These are phyloP conservation scores for Microbotryum silenes-acaulis DNA, from an alignment of 1,284 basidiomycete genomes.

Conservation along the genomic window DNA sequence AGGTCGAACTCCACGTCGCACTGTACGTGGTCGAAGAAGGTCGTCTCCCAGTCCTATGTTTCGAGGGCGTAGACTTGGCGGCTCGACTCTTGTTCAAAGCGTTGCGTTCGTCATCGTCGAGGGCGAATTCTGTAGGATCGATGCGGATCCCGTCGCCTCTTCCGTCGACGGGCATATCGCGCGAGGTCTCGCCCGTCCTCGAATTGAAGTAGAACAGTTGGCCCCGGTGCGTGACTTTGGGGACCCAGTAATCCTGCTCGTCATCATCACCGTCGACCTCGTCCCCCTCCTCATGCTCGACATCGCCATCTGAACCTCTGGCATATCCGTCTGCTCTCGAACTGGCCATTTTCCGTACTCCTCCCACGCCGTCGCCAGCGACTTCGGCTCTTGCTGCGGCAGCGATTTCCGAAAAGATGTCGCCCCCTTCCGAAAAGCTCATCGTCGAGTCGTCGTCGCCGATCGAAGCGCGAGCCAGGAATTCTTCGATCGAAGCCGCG, in stretches of 20 bases:
- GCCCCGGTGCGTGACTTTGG: conserved; percentile 27
- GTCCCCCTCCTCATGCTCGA: conserved; percentile 3
- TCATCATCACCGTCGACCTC: conserved; percentile 19
- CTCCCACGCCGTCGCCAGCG: background rate
- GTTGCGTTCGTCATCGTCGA: conserved; percentile 7
- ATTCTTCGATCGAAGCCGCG: no score
- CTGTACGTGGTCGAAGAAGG: no score
- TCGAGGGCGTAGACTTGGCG: conserved; percentile 5
- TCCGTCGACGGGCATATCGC: conserved; percentile 60
- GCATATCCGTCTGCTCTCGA: background rate
- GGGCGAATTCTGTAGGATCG: conserved; percentile 12
- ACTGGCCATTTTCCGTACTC: background rate
- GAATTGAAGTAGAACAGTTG: conserved; percentile 93
- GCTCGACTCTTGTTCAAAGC: no score
- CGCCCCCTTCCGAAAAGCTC: conserved; percentile 32
- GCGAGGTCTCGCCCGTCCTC: conserved; percentile 74
- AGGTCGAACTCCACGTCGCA: no score
- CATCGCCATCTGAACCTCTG: background rate
- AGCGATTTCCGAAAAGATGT: conserved; percentile 36
- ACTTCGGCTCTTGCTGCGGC: conserved; percentile 25
- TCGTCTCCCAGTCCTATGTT: background rate
- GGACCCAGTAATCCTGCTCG: conserved; percentile 35
- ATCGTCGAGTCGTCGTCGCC: background rate
- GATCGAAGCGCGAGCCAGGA: no score
- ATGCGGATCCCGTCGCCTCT: conserved; percentile 19